Evolutionary conservation across 1,284 basidiomycete species (phyloP), one percentile per base, ranked within the genome.

Genomic region (Ustilago sp.): DNA sequence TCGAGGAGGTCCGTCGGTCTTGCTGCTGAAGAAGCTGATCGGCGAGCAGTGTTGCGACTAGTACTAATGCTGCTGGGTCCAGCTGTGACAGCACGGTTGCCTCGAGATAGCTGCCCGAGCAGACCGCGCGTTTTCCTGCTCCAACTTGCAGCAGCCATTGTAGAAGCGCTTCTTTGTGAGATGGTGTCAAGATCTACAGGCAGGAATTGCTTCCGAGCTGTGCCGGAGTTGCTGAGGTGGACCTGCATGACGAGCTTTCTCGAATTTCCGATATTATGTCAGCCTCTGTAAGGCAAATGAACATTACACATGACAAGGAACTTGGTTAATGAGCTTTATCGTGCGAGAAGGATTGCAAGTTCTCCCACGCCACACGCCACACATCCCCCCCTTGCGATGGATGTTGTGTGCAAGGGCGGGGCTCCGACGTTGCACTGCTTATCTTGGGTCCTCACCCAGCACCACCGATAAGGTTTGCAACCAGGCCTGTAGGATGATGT

Each of bases 21-120:
- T 41, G 74, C 69, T 28, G 74, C 74, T 3, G 74, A 77, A 58
- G 74, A 77, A 38, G 74, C 74, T 17, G 65, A 39, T n/a, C 69
- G 50, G 12, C 63, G 50, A 19, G 57, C 31, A 13, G 47, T 28
- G 35, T 11, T 65, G 36, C 39, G 48, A 31, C 48, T 28, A 32
- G 11, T 28, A 31, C 38, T 47, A 11, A 28, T 28, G 23, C 43
- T 19, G 41, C 59, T 53, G 35, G 47, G 38, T 35, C 39, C 47
- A 8, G 61, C 51, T 23, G 55, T 13, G 9, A 43, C 41, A 19
- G 35, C 19, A 32, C 43, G 50, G 45, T 53, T 56, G 61, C 23
- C 28, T 5, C 65, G 64, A n/a, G 61, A 36, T 12, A 73, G 53
- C 50, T 60, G 70, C 15, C 41, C 19, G 41, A 68, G 28, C 54